Conservation (phyloP, 176 grass and related monocot species). For the Metroxylon sagu region DNA sequence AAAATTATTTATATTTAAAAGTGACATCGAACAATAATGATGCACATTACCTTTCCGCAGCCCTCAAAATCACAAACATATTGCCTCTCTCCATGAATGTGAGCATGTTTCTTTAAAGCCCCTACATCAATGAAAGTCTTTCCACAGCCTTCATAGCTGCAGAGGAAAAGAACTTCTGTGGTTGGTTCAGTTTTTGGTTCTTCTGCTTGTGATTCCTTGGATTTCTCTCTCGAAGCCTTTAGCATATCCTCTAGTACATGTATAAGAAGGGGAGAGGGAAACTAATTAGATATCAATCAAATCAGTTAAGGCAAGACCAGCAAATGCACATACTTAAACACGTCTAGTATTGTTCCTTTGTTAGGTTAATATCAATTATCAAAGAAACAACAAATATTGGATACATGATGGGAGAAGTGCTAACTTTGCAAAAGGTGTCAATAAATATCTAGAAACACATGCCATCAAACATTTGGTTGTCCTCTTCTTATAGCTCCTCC, state of each 20-base stretch:
- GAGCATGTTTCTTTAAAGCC: conserved; percentile 52
- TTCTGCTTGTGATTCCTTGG: conserved; percentile 12
- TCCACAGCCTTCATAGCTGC: conserved; percentile 67
- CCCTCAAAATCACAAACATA: conserved; percentile 55
- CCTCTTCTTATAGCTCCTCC: too few species aligned
- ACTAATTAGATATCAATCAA: background rate
- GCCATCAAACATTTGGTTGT: too few species aligned
- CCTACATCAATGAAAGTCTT: conserved; percentile 65
- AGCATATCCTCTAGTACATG: conserved; percentile 41
- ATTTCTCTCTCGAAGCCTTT: conserved; percentile 31
- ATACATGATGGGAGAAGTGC: too few species aligned
- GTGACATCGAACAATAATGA: too few species aligned
- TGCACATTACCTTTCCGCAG: conserved; percentile 55
- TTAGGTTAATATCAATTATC: too few species aligned
- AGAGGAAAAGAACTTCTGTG: conserved; percentile 76
- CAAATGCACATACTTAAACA: too few species aligned
- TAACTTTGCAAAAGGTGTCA: too few species aligned
- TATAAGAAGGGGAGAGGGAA: background rate
- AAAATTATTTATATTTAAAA: too few species aligned
- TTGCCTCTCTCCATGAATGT: conserved; percentile 61
- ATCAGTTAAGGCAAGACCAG: too few species aligned
- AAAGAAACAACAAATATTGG: too few species aligned
- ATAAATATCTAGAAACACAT: too few species aligned
- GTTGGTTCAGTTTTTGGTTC: conserved; percentile 46
- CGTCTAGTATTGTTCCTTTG: too few species aligned